Base-by-base conservation (phyloP, 192 early-diverging fungal species). In the Obelidium mucronatum region DNA sequence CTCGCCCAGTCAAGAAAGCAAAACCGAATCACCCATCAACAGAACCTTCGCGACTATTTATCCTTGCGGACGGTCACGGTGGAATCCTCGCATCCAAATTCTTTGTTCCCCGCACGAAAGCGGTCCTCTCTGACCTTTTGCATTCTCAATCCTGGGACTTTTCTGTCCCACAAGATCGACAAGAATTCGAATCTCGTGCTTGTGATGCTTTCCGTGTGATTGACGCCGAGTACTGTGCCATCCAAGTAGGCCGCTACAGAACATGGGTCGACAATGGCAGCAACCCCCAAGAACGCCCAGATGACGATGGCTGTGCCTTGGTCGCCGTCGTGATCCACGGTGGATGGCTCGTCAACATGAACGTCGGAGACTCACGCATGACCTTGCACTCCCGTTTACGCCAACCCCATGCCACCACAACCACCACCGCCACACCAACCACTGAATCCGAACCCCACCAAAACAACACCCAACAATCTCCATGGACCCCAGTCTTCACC, bases 61-160 rank as follows among this genome's bases (percentile, higher is more conserved):
- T 90, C 19, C 72, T 90, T 24, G 89, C 89, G 15, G 89, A 90
- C 73, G 89, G 89, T 3, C 89, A 90, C 66, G 89, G 87, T 34
- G 89, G 89, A 17, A 78, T 79, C 22, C 74, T 77, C 13, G 74
- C 74, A 40, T 67, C 62, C 13, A 67, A 68, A 70, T 90, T 88
- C 78, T 88, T 90, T 74, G 84, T 86, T 11, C 67, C 54, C 28
- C 73, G 80, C 24, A 67, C 80, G 13, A 70, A 42, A 6, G 5
- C 65, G 1, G 56, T 34, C 33, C 60, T 89, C 17, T 2, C 51
- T n/a, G 54, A 80, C 17, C 51, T 88, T 1, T 37, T 87, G 37
- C 40, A 78, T 15, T 59, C 79, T 1, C 73, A 72, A 5, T 22
- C 30, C 1, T 90, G 82, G 81, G 80, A 90, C 56, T 88, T 89